These are phyloP conservation scores for Mangifera indica DNA, from an alignment of 345 rosid genomes.

Conservation along the genomic window DNA sequence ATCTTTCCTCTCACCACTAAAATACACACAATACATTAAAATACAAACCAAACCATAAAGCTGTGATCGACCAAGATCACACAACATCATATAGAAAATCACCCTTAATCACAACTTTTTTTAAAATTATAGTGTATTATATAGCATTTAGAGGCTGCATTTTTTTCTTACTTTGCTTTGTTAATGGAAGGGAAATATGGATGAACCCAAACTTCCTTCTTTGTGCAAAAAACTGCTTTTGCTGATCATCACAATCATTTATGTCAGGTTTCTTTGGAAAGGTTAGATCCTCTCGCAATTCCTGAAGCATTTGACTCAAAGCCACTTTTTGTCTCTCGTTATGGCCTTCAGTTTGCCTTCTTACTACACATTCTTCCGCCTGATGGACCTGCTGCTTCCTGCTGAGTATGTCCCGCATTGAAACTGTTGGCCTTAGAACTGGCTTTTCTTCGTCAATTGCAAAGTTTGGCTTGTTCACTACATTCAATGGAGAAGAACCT, in stretches of 20 bases:
- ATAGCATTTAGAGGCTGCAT: slow-evolving; percentile 33
- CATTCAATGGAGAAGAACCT: slow-evolving; percentile 43
- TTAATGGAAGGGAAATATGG: slow-evolving; percentile 74
- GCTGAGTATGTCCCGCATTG: slow-evolving; percentile 91
- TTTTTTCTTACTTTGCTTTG: slow-evolving; percentile 73
- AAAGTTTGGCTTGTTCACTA: slow-evolving; percentile 30
- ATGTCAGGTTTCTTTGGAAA: slow-evolving; percentile 47
- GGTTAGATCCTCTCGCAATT: slow-evolving; percentile 61
- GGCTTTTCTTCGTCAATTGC: slow-evolving; percentile 44
- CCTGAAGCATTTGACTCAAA: slow-evolving; percentile 84
- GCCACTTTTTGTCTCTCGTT: slow-evolving; percentile 65
- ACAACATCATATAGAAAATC: not conserved
- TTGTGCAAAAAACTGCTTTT: slow-evolving; percentile 52
- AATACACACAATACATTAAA: not conserved
- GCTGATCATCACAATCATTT: slow-evolving; percentile 28
- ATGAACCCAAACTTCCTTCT: slow-evolving; percentile 88
- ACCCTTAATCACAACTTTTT: too few species aligned
- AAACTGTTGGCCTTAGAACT: slow-evolving; percentile 60
- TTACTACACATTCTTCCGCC: slow-evolving; percentile 42
- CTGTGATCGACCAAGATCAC: not conserved
- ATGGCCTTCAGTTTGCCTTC: slow-evolving; percentile 36
- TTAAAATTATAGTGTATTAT: slow-evolving; percentile 1
- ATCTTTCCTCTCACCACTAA: not conserved
- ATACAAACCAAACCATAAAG: not conserved
- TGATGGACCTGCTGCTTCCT: slow-evolving; percentile 68